Percentiles rank a stretch among this genome's conserved stretches.
These are phyloP conservation scores for Hyaloscypha hepaticicola DNA, from an alignment of 495 filamentous ascomycete genomes.

Conservation along the genomic window DNA sequence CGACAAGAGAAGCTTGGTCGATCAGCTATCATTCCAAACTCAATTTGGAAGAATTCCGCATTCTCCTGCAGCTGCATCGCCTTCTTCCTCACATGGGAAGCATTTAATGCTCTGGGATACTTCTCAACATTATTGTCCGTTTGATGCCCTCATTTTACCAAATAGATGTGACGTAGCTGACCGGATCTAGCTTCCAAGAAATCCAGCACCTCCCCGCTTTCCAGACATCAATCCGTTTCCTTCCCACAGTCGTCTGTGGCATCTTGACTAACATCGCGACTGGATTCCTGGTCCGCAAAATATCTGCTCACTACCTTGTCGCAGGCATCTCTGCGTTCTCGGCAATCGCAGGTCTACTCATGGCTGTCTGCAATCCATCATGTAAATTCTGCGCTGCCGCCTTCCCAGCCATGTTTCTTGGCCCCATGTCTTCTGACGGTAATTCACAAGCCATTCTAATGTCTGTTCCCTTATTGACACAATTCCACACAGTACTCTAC, in stretches of 20 bases:
- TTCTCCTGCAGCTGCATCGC: slow-evolving; percentile 52
- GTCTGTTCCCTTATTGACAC: not conserved
- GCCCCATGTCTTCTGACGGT: slow-evolving; percentile 8
- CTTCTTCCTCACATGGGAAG: slow-evolving; percentile 48
- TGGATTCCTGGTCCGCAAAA: slow-evolving; percentile 51
- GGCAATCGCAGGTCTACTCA: slow-evolving; percentile 49
- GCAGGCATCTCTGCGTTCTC: slow-evolving; percentile 44
- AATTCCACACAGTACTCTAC: slow-evolving; percentile 43
- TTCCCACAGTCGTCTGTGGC: slow-evolving; percentile 55
- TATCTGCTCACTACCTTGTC: slow-evolving; percentile 50
- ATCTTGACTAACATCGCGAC: slow-evolving; percentile 51
- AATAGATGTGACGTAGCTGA: too few species aligned
- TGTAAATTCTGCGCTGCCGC: slow-evolving; percentile 56
- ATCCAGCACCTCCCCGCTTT: slow-evolving; percentile 46
- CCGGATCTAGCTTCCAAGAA: slow-evolving; percentile 43
- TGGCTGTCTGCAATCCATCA: slow-evolving; percentile 42
- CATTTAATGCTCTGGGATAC: slow-evolving; percentile 47
- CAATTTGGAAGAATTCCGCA: slow-evolving; percentile 48
- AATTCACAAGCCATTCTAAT: slow-evolving; percentile 1
- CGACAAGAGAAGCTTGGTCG: slow-evolving; percentile 39
- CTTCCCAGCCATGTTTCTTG: slow-evolving; percentile 43
- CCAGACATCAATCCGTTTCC: slow-evolving; percentile 48
- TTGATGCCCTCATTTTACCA: not conserved
- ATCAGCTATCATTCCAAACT: slow-evolving; percentile 55
- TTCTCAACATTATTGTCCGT: slow-evolving; percentile 44